A percentile compares a stretch with the other conserved stretches of the same genome.
These are phyloP conservation scores for Manihot esculenta DNA, from an alignment of 441 rosid species.

Conservation along the genomic window DNA sequence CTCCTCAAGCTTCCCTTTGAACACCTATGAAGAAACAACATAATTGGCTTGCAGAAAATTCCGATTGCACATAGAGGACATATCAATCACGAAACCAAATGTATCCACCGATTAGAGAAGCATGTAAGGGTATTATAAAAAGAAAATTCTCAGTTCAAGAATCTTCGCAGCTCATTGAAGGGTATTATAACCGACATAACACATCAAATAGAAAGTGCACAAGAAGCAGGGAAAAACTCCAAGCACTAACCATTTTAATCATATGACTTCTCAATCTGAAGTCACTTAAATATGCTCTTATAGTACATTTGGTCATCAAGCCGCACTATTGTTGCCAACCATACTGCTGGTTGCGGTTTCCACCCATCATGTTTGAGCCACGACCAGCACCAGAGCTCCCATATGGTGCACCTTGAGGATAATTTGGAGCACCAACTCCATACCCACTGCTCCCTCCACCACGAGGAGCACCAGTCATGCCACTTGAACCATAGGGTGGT, in stretches of 20 bases:
- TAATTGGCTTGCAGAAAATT: not conserved
- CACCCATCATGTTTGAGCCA: constrained; percentile 87
- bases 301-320: not conserved
- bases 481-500: constrained; percentile 45
- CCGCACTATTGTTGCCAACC: constrained; percentile 67
- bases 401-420: constrained; percentile 73
- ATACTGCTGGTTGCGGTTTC: constrained; percentile 84
- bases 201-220: not conserved
- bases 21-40: too few relatives aligned
- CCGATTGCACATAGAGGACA: too few relatives aligned
- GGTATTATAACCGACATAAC: not conserved
- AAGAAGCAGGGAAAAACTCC: not conserved
- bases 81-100: not conserved
- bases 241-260: not conserved
- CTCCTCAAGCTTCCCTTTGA: too few relatives aligned
- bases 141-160: too few relatives aligned
- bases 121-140: too few relatives aligned
- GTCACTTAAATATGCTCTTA: not conserved
- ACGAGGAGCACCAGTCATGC: constrained; percentile 65
- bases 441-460: constrained; percentile 66
- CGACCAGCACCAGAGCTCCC: constrained; percentile 75
- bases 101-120: too few relatives aligned
- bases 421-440: constrained; percentile 77
- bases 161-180: not conserved
- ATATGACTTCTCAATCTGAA: not conserved